Evolutionary conservation across 495 filamentous ascomycete species (phyloP).

Genomic region (Niebla homalea): DNA sequence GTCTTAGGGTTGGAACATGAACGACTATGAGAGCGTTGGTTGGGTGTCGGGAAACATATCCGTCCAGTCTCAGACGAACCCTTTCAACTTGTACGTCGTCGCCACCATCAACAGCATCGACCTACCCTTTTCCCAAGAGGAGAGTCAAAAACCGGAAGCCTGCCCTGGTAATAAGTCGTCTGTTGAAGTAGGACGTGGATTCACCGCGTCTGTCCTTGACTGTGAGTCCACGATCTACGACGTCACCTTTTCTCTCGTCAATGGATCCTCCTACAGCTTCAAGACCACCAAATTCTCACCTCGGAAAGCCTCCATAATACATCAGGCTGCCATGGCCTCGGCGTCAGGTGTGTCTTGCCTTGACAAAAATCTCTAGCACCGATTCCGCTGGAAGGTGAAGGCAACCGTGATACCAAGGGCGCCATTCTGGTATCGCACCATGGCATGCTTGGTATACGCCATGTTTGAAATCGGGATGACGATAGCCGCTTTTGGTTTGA

Average conservation of each 20-base stretch:
- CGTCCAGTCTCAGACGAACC: slow-evolving; percentile 8
- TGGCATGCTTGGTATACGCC: slow-evolving; percentile 7
- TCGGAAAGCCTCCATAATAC: slow-evolving; percentile 5
- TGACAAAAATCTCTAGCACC: slow-evolving; percentile 5
- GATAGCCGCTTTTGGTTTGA: slow-evolving; percentile 1
- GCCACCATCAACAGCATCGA: slow-evolving; percentile 9
- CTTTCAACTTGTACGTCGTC: slow-evolving; percentile 8
- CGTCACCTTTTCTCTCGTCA: slow-evolving; percentile 4
- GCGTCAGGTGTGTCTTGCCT: slow-evolving; percentile 5
- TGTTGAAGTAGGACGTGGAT: slow-evolving; percentile 1
- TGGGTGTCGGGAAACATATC: background rate
- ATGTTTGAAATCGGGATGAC: slow-evolving; percentile 11
- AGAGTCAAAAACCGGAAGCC: background rate
- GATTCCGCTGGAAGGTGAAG: background rate
- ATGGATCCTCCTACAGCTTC: slow-evolving; percentile 2
- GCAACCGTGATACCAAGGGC: slow-evolving; percentile 8
- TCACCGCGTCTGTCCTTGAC: background rate
- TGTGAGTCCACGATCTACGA: slow-evolving; percentile 9
- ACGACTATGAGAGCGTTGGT: slow-evolving; percentile 4
- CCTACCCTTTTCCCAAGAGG: background rate
- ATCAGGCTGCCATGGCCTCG: slow-evolving; percentile 7
- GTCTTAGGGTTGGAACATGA: slow-evolving; percentile 10
- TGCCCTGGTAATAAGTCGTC: background rate
- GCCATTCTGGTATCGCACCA: slow-evolving; percentile 7
- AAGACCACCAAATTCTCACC: background rate